A percentile compares a stretch with the other conserved stretches of the same genome.
phyloP scores from a whole-genome alignment of 2,329 filamentous ascomycete species.

The Akanthomyces uredinophilus region DNA sequence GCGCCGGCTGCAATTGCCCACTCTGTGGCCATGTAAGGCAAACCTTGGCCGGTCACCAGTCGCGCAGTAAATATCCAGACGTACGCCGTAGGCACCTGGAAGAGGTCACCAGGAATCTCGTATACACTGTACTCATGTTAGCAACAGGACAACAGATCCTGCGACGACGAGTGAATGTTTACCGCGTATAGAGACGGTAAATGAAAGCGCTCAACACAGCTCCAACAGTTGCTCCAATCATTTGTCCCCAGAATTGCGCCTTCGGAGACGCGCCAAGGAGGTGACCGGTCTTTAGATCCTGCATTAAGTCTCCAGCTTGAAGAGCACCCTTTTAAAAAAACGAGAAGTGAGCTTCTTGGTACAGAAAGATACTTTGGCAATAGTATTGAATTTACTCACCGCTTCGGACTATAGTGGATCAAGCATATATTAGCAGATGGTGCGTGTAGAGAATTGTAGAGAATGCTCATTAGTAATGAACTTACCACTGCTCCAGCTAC shows the following conservation, averaged over 20 bases:
- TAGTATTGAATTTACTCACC: slow-evolving; percentile 22
- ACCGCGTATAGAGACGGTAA: slow-evolving; percentile 78
- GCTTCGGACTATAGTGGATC: slow-evolving; percentile 32
- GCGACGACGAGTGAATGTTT: slow-evolving; percentile 10
- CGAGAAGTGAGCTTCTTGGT: slow-evolving; percentile 12
- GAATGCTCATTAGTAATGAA: slow-evolving; percentile 15
- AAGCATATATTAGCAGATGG: not conserved
- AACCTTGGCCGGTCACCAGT: slow-evolving; percentile 82
- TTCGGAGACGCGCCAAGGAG: slow-evolving; percentile 86
- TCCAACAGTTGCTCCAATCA: slow-evolving; percentile 82
- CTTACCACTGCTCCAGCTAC: slow-evolving; percentile 77
- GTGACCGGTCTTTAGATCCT: slow-evolving; percentile 95
- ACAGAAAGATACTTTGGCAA: not conserved
- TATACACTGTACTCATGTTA: slow-evolving; percentile 59
- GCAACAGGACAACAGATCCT: not conserved
- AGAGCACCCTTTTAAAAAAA: slow-evolving; percentile 57
- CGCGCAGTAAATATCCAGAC: slow-evolving; percentile 97
- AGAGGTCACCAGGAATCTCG: slow-evolving; percentile 78
- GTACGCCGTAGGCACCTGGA: slow-evolving; percentile 90
- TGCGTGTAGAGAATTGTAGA: not conserved
- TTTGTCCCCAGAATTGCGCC: slow-evolving; percentile 94
- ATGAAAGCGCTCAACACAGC: slow-evolving; percentile 81
- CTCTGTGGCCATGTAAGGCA: slow-evolving; percentile 77
- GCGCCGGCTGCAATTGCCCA: slow-evolving; percentile 71
- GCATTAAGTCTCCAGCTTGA: slow-evolving; percentile 93